Percentiles rank a stretch among this genome's conserved stretches.
phyloP scores from a whole-genome alignment of 129 eudicot species.

The Oenanthe sinensis region DNA sequence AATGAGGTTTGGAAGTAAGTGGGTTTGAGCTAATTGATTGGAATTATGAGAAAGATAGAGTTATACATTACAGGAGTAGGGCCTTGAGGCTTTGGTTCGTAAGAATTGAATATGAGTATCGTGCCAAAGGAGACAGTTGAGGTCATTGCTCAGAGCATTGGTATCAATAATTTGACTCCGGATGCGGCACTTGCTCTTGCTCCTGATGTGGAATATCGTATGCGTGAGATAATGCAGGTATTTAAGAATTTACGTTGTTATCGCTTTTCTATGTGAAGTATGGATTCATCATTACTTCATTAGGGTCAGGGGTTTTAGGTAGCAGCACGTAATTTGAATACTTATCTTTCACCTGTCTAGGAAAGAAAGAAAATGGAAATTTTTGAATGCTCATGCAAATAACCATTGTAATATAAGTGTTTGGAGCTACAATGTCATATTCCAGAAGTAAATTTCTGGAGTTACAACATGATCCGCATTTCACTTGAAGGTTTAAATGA shows the following conservation, averaged over 20 bases:
- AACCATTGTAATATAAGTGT: neutral
- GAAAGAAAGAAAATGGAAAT: neutral
- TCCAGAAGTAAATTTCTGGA: neutral
- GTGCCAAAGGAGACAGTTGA: conserved; percentile 67
- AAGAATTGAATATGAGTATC: conserved; percentile 43
- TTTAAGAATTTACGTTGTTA: neutral
- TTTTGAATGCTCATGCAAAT: neutral
- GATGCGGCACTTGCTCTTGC: conserved; percentile 68
- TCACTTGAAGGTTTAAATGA: neutral
- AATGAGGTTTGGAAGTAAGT: neutral
- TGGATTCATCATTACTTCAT: neutral
- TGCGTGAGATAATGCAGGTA: conserved; percentile 77
- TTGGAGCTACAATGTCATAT: neutral
- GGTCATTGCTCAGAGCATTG: conserved; percentile 65
- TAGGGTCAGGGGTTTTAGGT: neutral
- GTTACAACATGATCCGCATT: neutral
- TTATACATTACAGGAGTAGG: conserved; percentile 6
- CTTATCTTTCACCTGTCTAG: neutral
- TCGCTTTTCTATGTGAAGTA: neutral
- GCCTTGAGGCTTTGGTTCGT: conserved; percentile 1
- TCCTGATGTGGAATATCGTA: conserved; percentile 75
- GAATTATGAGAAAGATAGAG: neutral
- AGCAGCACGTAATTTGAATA: neutral
- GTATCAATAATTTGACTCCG: conserved; percentile 48
- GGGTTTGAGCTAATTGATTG: neutral